Percentiles rank a stretch among this genome's conserved stretches.
phyloP scores from a whole-genome alignment of 257 asterid genomes.

The Mitragyna speciosa region DNA sequence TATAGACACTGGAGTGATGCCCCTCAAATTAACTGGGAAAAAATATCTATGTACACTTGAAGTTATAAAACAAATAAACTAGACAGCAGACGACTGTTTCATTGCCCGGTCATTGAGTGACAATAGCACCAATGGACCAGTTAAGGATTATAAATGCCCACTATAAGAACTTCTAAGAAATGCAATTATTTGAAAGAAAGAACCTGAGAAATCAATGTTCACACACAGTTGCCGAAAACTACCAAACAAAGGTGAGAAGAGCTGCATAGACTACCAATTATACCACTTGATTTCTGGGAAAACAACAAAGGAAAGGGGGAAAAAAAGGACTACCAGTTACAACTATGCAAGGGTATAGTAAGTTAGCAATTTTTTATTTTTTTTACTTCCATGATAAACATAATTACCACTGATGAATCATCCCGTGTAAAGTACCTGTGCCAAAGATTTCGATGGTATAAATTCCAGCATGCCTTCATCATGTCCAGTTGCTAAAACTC shows the following conservation, averaged over 20 bases:
- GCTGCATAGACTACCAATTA: neutral
- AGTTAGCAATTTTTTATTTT: neutral
- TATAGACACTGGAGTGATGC: neutral
- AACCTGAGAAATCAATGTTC: neutral
- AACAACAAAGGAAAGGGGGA: no score
- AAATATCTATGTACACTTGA: neutral
- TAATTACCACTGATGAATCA: constrained; percentile 5
- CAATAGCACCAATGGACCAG: neutral
- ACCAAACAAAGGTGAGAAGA: neutral
- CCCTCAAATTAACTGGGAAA: neutral
- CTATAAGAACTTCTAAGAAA: neutral
- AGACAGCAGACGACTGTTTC: neutral
- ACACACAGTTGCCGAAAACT: neutral
- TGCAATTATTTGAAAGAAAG: neutral
- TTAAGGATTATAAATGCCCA: neutral
- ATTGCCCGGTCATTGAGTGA: neutral
- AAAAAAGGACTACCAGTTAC: no score
- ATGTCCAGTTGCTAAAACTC: constrained; percentile 96
- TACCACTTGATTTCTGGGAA: no score
- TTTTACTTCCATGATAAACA: neutral
- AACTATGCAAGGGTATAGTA: neutral
- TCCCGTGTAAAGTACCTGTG: constrained; percentile 57
- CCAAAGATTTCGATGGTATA: constrained; percentile 91
- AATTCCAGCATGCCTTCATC: constrained; percentile 99
- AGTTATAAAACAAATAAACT: neutral